Percentiles rank a stretch among this genome's conserved stretches.
Conservation (phyloP, 176 grass and related monocot genomes). For the Puya raimondii region DNA sequence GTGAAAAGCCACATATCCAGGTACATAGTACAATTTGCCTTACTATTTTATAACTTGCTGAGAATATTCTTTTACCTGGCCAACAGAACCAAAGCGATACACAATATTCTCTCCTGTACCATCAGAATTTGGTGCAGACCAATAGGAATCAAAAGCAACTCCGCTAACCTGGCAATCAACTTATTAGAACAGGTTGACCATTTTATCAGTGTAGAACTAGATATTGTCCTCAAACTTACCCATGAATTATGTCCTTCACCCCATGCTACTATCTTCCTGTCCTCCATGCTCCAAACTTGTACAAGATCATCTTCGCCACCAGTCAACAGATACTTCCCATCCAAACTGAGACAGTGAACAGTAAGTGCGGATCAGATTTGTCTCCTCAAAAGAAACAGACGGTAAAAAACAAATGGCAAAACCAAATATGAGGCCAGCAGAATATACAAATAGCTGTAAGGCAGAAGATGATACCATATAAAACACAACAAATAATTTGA, state of each 20-base stretch:
- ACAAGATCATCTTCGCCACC: conserved; percentile 95
- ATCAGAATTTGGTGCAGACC: conserved; percentile 79
- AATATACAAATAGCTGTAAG: too few species aligned
- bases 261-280: conserved; percentile 88
- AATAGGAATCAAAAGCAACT: conserved; percentile 91
- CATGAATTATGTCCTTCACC: conserved; percentile 98
- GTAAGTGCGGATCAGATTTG: too few species aligned
- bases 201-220: not conserved
- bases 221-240: conserved; percentile 33
- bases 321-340: conserved; percentile 86
- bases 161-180: conserved; percentile 62
- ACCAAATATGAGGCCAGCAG: too few species aligned
- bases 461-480: too few species aligned
- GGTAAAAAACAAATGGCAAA: too few species aligned
- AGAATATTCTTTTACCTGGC: conserved; percentile 51
- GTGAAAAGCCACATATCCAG: not conserved
- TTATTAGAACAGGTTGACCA: conserved; percentile 10
- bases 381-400: too few species aligned
- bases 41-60: not conserved
- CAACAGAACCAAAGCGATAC: conserved; percentile 93
- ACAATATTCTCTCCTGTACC: conserved; percentile 61
- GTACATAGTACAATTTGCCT: conserved; percentile 13
- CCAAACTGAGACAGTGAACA: conserved; percentile 36
- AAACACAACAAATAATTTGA: too few species aligned
- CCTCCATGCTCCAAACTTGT: conserved; percentile 96